Conservation (phyloP, 2,329 filamentous ascomycete species). For the Ceratocystis variospora region DNA sequence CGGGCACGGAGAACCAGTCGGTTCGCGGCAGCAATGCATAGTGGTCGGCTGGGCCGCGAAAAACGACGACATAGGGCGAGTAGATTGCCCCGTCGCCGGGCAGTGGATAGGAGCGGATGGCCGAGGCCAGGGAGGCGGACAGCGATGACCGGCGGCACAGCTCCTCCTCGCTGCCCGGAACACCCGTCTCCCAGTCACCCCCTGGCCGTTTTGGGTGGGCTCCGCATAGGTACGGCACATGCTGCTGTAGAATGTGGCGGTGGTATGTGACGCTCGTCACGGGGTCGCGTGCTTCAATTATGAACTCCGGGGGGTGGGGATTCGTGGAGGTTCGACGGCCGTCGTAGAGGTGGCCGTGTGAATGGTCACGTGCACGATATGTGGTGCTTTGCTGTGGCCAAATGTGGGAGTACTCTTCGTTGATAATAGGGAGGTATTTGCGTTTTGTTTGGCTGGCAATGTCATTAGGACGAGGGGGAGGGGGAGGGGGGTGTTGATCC, state of each 20-base stretch:
- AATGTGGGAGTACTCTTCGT: constrained; percentile 38
- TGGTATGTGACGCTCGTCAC: constrained; percentile 48
- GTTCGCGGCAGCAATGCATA: constrained; percentile 43
- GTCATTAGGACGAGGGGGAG: constrained; percentile 14
- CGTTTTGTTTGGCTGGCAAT: constrained; percentile 13
- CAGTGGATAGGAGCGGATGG: constrained; percentile 49
- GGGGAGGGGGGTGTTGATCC: constrained; percentile 14
- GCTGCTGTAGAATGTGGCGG: constrained; percentile 30
- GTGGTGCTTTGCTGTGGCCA: constrained; percentile 48
- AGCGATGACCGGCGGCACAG: constrained; percentile 63
- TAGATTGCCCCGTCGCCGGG: constrained; percentile 56
- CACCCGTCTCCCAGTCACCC: constrained; percentile 63
- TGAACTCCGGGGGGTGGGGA: constrained; percentile 32
- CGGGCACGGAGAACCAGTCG: constrained; percentile 46
- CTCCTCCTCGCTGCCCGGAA: constrained; percentile 44
- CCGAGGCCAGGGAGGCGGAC: constrained; percentile 50
- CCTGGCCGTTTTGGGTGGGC: constrained; percentile 65
- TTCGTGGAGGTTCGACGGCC: constrained; percentile 26
- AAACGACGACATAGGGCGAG: constrained; percentile 58
- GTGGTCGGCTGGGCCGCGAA: constrained; percentile 52
- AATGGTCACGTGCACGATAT: constrained; percentile 37
- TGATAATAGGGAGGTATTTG: constrained; percentile 52
- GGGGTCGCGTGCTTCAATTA: constrained; percentile 43
- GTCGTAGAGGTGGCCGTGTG: constrained; percentile 34
- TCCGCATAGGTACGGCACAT: constrained; percentile 54